Conservation (phyloP, 768 basidiomycete species). For the Boletus vermiculosoides region DNA sequence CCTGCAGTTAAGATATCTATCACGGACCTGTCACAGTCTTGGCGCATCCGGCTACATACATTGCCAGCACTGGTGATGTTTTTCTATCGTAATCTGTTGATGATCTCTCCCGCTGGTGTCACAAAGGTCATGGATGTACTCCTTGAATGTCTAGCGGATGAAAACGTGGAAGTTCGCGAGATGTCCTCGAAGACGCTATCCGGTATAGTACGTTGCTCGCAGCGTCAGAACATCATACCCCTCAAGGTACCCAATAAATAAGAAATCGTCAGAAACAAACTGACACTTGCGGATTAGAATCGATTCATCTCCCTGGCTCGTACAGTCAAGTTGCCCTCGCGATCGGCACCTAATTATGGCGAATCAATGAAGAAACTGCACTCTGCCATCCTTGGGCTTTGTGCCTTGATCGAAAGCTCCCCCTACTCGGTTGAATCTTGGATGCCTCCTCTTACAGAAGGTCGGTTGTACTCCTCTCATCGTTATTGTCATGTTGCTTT, state of each 20-base stretch:
- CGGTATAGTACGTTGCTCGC: constrained; percentile 87
- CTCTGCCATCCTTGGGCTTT: constrained; percentile 91
- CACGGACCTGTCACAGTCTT: constrained; percentile 53
- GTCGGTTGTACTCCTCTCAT: constrained; percentile 35
- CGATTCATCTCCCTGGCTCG: constrained; percentile 71
- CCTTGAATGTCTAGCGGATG: constrained; percentile 80
- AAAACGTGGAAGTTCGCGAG: constrained; percentile 90
- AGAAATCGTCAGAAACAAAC: neutral
- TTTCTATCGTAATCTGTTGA: constrained; percentile 85
- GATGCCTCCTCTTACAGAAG: constrained; percentile 81
- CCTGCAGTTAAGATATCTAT: constrained; percentile 10
- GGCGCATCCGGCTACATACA: constrained; percentile 86
- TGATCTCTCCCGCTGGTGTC: constrained; percentile 66
- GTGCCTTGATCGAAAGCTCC: constrained; percentile 89
- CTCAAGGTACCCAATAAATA: constrained; percentile 57
- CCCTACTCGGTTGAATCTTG: constrained; percentile 95
- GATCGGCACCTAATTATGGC: constrained; percentile 71
- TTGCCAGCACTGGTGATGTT: constrained; percentile 87
- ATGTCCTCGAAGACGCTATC: constrained; percentile 87
- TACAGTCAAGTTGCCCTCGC: constrained; percentile 60
- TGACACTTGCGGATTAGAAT: constrained; percentile 46
- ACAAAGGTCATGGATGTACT: constrained; percentile 78
- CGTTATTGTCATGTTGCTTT: neutral
- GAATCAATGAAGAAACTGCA: constrained; percentile 72
- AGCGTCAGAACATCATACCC: constrained; percentile 79